Base-by-base conservation (phyloP, 306 rosid genomes). In the Senna tora region DNA sequence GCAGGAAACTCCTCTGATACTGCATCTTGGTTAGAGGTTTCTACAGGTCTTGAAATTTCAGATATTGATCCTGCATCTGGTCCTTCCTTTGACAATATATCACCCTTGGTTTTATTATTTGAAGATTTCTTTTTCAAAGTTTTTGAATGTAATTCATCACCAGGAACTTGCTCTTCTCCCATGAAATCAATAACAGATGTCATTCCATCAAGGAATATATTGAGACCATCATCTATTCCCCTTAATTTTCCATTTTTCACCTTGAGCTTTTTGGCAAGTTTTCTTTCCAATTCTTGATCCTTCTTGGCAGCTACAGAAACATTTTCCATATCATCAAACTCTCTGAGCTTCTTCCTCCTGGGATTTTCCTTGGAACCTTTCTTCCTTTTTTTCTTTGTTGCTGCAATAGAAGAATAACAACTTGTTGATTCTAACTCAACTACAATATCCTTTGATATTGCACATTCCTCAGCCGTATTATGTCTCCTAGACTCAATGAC, bases 261-360 rank as follows among this genome's bases (percentile, higher is more conserved):
- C 85, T 86, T 94, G 28, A 94, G 95, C 82, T 83, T 94, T 82
- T 94, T 91, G 9, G 90, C 89, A 72, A 94, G 91, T 80, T 88
- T 91, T 54, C 84, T 84, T 79, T 94, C 98, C 75, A 91, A 65
- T 60, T 86, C 92, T 80, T 89, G 54, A 75, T 94, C 98, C 81
- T 76, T 86, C 67, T 73, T 60, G 8, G 88, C 87, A 16, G 76
- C 83, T 1, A 72, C 5, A 0, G 77, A 65, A 69, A 70, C 28
- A 41, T 54, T 73, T 15, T 50, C 72, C 79, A 42, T 7, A 13
- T 71, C 79, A 25, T 77, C 43, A 55, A 72, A 73, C 79, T 73
- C 77, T 43, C 79, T 84, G 54, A 75, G 49, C 78, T 70, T 83
- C 5, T 78, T 83, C 87, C 84, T 88, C 52, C 14, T 51, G 42